Conservation (phyloP, 2,329 filamentous ascomycete species). For the Claviceps pazoutovae region DNA sequence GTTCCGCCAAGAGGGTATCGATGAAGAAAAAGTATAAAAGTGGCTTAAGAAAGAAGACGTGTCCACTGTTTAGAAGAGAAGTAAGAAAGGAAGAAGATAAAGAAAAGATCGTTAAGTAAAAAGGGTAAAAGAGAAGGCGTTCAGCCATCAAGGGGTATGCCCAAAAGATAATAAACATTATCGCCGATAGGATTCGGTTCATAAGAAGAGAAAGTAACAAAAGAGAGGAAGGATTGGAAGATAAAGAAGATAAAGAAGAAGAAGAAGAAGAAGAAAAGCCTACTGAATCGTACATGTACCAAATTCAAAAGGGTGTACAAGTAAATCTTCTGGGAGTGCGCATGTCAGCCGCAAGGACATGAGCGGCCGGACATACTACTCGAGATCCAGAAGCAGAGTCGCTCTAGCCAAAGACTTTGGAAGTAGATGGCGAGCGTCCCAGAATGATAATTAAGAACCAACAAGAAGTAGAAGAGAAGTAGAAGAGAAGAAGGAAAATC, state of each 20-base stretch:
- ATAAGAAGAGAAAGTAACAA: slow-evolving; percentile 8
- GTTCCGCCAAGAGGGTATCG: slow-evolving; percentile 11
- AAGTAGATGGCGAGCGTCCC: neutral
- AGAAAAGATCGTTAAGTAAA: neutral
- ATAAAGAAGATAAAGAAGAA: neutral
- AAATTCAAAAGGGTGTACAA: slow-evolving; percentile 4
- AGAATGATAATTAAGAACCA: neutral
- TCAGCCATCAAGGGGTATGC: neutral
- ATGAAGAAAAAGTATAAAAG: slow-evolving; percentile 3
- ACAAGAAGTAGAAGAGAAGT: neutral
- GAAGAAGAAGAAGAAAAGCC: slow-evolving; percentile 9
- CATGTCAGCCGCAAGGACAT: neutral
- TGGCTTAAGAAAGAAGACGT: neutral
- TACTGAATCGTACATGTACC: neutral
- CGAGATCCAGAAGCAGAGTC: neutral
- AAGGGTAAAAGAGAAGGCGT: neutral
- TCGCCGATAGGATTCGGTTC: slow-evolving; percentile 17
- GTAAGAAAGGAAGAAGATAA: neutral
- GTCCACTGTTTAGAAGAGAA: neutral
- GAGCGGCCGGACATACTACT: neutral
- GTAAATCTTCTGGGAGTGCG: slow-evolving; percentile 5
- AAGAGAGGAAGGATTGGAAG: neutral
- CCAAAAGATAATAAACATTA: slow-evolving; percentile 20
- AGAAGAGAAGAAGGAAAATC: slow-evolving; percentile 1
- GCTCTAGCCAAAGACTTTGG: neutral